These are phyloP conservation scores for Lipomyces sp. DNA, from an alignment of 805 yeast genomes.

Conservation along the genomic window DNA sequence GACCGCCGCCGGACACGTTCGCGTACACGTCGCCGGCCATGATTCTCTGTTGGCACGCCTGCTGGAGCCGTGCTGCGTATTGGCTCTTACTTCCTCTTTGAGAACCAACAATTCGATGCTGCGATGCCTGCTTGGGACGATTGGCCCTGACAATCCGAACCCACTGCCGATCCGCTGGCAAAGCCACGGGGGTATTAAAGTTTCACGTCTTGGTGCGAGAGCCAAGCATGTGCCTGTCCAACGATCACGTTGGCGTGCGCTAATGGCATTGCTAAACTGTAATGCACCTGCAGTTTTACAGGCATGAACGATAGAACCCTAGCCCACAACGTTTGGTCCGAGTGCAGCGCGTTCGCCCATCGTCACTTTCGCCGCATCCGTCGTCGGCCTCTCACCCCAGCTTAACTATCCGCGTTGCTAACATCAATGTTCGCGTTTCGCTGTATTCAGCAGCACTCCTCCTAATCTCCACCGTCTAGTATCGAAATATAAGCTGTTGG, in stretches of 20 bases:
- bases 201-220: neutral
- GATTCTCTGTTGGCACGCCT: neutral
- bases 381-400: neutral
- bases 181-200: neutral
- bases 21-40: slow-evolving; percentile 30
- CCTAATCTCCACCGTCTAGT: neutral
- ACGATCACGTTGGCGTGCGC: neutral
- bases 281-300: neutral
- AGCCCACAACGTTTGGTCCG: slow-evolving; percentile 22
- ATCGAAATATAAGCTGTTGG: neutral
- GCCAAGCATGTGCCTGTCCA: neutral
- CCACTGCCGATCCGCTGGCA: neutral
- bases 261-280: neutral
- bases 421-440: neutral
- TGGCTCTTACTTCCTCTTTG: neutral
- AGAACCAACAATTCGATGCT: neutral
- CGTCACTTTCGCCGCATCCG: slow-evolving; percentile 12
- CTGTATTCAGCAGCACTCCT: neutral
- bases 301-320: slow-evolving; percentile 4
- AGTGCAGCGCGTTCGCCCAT: neutral
- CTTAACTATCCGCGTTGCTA: neutral
- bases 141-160: neutral
- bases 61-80: too few relatives aligned
- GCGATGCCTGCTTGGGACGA: slow-evolving; percentile 16
- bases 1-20: slow-evolving; percentile 22